Percentiles rank a stretch among this genome's conserved stretches.
These are phyloP conservation scores for Stemphylium beticola DNA, from an alignment of 2,329 filamentous ascomycete genomes.

Conservation along the genomic window DNA sequence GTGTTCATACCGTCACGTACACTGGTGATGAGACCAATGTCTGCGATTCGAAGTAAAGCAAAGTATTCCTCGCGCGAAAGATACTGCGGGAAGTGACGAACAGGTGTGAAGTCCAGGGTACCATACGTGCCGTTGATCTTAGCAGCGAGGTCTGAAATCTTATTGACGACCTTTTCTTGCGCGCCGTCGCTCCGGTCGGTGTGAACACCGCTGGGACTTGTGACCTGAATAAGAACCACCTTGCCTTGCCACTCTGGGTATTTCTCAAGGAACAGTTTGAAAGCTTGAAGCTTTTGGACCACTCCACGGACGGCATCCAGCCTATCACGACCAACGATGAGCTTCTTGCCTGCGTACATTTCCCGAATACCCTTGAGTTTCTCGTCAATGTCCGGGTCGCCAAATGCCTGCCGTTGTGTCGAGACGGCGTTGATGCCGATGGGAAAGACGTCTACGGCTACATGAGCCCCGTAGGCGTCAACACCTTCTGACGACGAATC, in stretches of 20 bases:
- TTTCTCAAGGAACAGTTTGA: conserved; percentile 86
- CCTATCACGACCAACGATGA: conserved; percentile 94
- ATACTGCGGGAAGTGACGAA: conserved; percentile 95
- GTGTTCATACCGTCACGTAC: conserved; percentile 99
- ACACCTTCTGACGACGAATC: conserved; percentile 84
- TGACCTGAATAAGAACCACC: conserved; percentile 94
- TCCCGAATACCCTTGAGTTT: conserved; percentile 74
- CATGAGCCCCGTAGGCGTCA: conserved; percentile 85
- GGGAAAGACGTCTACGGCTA: conserved; percentile 90
- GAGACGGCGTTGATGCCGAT: conserved; percentile 91
- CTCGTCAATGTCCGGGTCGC: conserved; percentile 71
- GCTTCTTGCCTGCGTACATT: conserved; percentile 86
- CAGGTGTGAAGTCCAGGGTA: conserved; percentile 84
- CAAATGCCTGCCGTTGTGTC: conserved; percentile 77
- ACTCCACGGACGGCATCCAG: conserved; percentile 91
- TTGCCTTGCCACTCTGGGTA: conserved; percentile 92
- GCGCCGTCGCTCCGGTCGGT: conserved; percentile 73
- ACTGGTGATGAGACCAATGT: conserved; percentile 93
- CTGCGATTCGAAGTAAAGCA: conserved; percentile 85
- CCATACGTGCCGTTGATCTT: conserved; percentile 92
- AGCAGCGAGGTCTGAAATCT: conserved; percentile 88
- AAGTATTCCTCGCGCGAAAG: conserved; percentile 91
- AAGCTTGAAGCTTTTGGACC: conserved; percentile 93
- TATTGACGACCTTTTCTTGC: conserved; percentile 81
- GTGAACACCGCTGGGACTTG: conserved; percentile 81